Evolutionary conservation across 2,329 filamentous ascomycete species (phyloP).

Genomic region (Fusarium nematophilum): DNA sequence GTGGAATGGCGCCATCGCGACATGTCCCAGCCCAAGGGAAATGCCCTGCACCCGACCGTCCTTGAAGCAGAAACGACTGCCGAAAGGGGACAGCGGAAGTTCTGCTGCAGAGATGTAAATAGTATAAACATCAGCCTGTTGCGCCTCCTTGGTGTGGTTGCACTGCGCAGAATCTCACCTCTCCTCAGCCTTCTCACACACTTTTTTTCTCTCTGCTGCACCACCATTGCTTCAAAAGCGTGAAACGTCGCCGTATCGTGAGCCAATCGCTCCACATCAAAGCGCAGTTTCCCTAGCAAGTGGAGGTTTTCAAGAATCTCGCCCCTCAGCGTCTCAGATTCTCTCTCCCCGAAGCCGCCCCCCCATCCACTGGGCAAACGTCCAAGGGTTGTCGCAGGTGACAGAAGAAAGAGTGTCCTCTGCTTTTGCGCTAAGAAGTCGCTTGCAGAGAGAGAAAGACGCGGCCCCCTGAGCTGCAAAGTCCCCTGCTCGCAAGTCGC

Average conservation of each 20-base stretch:
- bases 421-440: conserved; percentile 8
- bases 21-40: conserved; percentile 13
- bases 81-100: not conserved
- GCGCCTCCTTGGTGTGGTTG: conserved; percentile 16
- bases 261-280: conserved; percentile 17
- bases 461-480: conserved; percentile 12
- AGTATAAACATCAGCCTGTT: conserved; percentile 25
- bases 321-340: conserved; percentile 28
- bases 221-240: conserved; percentile 1
- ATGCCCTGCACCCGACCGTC: too few relatives aligned
- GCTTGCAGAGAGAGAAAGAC: not conserved
- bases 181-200: conserved; percentile 4
- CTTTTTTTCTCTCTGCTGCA: not conserved
- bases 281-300: conserved; percentile 3
- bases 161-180: conserved; percentile 13
- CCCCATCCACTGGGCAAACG: conserved; percentile 13
- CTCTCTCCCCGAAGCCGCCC: conserved; percentile 10
- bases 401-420: too few relatives aligned
- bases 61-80: conserved; percentile 3
- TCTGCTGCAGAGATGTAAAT: too few relatives aligned
- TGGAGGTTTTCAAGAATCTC: conserved; percentile 13
- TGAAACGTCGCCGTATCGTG: not conserved
- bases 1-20: conserved; percentile 33
- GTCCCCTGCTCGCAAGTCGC: conserved; percentile 29
- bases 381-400: not conserved